Conservation (phyloP, 2,329 filamentous ascomycete genomes). For the Nemania serpens region DNA sequence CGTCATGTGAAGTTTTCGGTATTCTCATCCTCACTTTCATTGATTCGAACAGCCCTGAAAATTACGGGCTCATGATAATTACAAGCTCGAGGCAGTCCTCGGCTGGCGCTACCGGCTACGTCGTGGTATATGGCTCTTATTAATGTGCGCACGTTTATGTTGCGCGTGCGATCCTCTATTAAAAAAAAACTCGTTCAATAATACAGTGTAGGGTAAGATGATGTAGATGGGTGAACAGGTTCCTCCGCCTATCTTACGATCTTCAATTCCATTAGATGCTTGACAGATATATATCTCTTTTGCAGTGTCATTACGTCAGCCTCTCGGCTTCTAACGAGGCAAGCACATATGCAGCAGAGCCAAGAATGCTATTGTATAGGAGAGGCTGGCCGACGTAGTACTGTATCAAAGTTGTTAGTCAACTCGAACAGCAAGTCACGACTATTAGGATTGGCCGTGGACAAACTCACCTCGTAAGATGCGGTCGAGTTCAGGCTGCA, state of each 20-base stretch:
- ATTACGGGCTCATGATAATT: too few relatives aligned
- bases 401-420: conserved; percentile 32
- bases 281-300: not conserved
- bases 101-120: too few relatives aligned
- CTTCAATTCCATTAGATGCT: conserved; percentile 1
- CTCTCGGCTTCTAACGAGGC: conserved; percentile 46
- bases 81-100: too few relatives aligned
- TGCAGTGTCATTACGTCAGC: conserved; percentile 5
- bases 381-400: conserved; percentile 46
- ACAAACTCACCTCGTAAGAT: conserved; percentile 40
- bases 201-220: not conserved
- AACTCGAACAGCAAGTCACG: not conserved
- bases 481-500: conserved; percentile 50
- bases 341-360: conserved; percentile 45
- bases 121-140: not conserved
- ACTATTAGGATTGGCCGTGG: not conserved
- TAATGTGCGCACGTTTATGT: not conserved
- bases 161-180: not conserved
- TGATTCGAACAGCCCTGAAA: too few relatives aligned
- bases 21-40: too few relatives aligned
- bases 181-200: not conserved
- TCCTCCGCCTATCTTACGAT: not conserved
- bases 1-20: too few relatives aligned
- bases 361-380: conserved; percentile 45
- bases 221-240: not conserved